These are phyloP conservation scores for Tricholoma hemisulphureum DNA, from an alignment of 768 basidiomycete species.

Conservation along the genomic window DNA sequence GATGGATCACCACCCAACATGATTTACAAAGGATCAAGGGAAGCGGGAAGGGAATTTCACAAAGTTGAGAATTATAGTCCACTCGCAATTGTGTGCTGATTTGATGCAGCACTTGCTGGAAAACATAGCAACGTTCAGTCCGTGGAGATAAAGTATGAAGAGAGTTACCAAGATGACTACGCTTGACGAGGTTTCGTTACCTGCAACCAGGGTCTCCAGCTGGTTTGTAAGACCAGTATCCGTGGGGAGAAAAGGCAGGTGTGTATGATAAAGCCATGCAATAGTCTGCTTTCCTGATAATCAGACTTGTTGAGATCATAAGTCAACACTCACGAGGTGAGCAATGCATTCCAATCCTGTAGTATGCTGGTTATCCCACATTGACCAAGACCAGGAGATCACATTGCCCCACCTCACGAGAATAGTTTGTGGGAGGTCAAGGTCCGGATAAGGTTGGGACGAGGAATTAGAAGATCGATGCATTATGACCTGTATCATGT, in stretches of 20 bases:
- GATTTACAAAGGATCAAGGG: slow-evolving; percentile 26
- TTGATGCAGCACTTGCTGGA: slow-evolving; percentile 28
- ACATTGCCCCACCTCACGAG: slow-evolving; percentile 59
- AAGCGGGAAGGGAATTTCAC: slow-evolving; percentile 10
- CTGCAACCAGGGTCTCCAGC: slow-evolving; percentile 1
- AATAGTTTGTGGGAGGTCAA: slow-evolving; percentile 46
- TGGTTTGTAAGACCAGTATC: slow-evolving; percentile 3
- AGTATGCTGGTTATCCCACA: slow-evolving; percentile 56
- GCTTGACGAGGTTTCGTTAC: slow-evolving; percentile 1
- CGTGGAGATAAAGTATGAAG: neutral
- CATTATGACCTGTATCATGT: slow-evolving; percentile 43
- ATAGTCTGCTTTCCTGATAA: slow-evolving; percentile 38
- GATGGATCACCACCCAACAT: slow-evolving; percentile 26
- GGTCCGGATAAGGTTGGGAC: slow-evolving; percentile 19
- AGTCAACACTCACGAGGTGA: slow-evolving; percentile 40
- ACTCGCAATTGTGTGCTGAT: slow-evolving; percentile 12
- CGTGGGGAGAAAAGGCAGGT: slow-evolving; percentile 15
- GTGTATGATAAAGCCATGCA: slow-evolving; percentile 50
- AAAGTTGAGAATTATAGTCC: neutral
- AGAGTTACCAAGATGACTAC: slow-evolving; percentile 10
- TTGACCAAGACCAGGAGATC: slow-evolving; percentile 63
- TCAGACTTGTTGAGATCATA: neutral
- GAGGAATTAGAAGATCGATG: slow-evolving; percentile 23
- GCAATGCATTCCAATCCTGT: slow-evolving; percentile 49
- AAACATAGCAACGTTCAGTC: neutral